Percentiles rank a stretch among this genome's conserved stretches.
These are phyloP conservation scores for Solanum chaucha DNA, from an alignment of 257 asterid species.

Conservation along the genomic window DNA sequence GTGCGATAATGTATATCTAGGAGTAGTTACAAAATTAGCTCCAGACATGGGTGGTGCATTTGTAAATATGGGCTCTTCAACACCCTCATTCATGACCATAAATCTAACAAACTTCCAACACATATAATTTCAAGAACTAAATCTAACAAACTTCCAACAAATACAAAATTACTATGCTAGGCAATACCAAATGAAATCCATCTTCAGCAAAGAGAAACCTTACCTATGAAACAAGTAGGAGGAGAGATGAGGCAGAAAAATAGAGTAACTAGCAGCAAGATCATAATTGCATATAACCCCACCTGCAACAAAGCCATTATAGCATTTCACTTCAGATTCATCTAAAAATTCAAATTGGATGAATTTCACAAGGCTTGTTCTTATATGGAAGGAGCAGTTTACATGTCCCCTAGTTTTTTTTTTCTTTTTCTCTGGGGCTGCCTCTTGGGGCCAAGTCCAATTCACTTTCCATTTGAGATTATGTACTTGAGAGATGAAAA, in stretches of 20 bases:
- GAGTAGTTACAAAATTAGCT: too few species aligned
- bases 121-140: neutral
- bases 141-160: neutral
- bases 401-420: too few species aligned
- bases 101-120: too few species aligned
- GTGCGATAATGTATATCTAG: too few species aligned
- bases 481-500: too few species aligned
- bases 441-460: too few species aligned
- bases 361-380: neutral
- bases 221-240: constrained; percentile 80
- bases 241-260: constrained; percentile 51
- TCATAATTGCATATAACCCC: constrained; percentile 54
- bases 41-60: too few species aligned
- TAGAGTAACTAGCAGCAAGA: constrained; percentile 56
- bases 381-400: neutral
- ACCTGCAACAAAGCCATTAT: constrained; percentile 50
- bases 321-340: constrained; percentile 4
- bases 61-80: too few species aligned
- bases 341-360: neutral
- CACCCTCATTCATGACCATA: too few species aligned
- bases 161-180: neutral
- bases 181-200: neutral
- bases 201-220: constrained; percentile 3
- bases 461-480: too few species aligned
- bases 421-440: too few species aligned